Percentiles rank a stretch among this genome's conserved stretches.
phyloP scores from a whole-genome alignment of 495 filamentous ascomycete genomes.

The Polyplosphaeria fusca region DNA sequence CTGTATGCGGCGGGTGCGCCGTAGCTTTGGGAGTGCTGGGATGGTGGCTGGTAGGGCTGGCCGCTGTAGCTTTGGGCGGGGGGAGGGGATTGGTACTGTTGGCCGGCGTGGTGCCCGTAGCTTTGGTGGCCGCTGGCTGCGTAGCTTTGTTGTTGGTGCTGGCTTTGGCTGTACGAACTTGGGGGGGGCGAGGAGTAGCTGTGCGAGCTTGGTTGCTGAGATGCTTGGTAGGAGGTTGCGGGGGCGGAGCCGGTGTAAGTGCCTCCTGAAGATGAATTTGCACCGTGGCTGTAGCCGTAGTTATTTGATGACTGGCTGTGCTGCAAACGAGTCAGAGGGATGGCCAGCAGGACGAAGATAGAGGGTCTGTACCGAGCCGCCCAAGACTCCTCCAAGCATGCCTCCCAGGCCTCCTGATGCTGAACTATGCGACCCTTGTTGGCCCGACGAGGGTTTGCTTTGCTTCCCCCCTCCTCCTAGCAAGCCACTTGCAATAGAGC shows the following conservation, averaged over 20 bases:
- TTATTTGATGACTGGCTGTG: conserved; percentile 21
- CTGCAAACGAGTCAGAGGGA: conserved; percentile 13
- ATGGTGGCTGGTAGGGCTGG: background rate
- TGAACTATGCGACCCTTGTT: conserved; percentile 30
- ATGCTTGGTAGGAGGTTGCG: conserved; percentile 41
- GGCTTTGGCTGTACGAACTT: conserved; percentile 18
- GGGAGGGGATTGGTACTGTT: background rate
- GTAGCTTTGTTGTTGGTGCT: conserved; percentile 7
- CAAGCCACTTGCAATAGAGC: conserved; percentile 37
- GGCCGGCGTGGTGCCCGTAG: background rate
- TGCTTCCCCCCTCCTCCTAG: conserved; percentile 40
- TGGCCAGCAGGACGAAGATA: no score
- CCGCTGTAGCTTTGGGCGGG: conserved; percentile 1
- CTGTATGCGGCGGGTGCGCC: conserved; percentile 14
- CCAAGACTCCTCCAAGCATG: conserved; percentile 28
- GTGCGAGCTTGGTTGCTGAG: conserved; percentile 24
- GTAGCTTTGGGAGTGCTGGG: background rate
- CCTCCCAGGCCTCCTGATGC: conserved; percentile 31
- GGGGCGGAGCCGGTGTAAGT: conserved; percentile 44
- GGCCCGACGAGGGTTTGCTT: conserved; percentile 31
- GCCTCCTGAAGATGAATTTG: conserved; percentile 33
- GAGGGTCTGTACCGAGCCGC: no score
- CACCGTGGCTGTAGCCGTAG: conserved; percentile 38
- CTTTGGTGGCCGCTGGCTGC: background rate
- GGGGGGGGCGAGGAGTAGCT: conserved; percentile 19